Evolutionary conservation across 352 stramenopile genomes (phyloP), one percentile per base, ranked within the genome.

Genomic region (Phytophthora ohioensis): DNA sequence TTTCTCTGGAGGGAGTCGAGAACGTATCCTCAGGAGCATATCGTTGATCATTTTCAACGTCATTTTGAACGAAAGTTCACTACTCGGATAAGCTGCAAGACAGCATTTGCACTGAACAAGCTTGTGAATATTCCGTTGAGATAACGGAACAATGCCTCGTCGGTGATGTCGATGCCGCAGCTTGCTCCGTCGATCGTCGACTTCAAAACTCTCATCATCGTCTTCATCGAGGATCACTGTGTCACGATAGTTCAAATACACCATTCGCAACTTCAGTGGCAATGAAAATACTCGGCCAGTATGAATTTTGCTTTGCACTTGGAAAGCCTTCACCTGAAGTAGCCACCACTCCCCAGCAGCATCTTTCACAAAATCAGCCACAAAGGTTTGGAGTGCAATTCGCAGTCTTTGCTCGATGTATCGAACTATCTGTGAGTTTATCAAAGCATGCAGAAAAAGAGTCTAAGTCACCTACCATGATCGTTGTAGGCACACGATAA

Each of bases 21-120:
- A 79, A 3, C 81, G 82, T 46, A 95, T 82, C 8, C 88, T 80
- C 9, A 87, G 47, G 0, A 94, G 82, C 78, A 87, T 95, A 49
- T 95, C 88, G 59, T 84, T 88, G 48, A 95, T 94, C 88, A 95
- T 95, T 61, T 93, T 93, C 53, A 92, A 69, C 34, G 88, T 95
- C 88, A 95, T 95, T 57, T 94, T 95, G 82, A 91, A 95, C 12
- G 85, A 81, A 7, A 95, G 70, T 57, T 95, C 88, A n/a, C 63
- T 73, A 42, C 86, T 91, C 1, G 83, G 82, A 65, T 95, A 92
- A 34, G 80, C 76, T 10, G 84, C 84, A 15, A 90, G 72, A 59
- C 88, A 95, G 63, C 87, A 92, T 46, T 95, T 95, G 74, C 88
- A 95, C 61, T 90, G 86, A 4, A 83, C 63, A 4, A 94, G 76